Conservation (phyloP, 192 early-diverging fungal genomes). For the Lobosporangium transversale region DNA sequence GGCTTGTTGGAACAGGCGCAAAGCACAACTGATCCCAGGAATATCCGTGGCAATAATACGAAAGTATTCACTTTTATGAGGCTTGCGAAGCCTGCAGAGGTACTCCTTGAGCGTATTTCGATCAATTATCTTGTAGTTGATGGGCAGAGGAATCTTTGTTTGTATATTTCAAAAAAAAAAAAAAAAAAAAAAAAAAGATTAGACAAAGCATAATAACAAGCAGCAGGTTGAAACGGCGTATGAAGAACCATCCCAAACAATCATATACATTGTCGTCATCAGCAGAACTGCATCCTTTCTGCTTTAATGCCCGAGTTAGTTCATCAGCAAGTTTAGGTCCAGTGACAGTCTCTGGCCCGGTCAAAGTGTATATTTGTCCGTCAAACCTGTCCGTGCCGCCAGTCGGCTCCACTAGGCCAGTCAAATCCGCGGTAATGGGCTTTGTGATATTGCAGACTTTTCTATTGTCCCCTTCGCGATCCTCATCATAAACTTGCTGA, state of each 20-base stretch:
- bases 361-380: constrained; percentile 29
- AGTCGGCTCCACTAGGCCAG: neutral
- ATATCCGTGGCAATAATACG: neutral
- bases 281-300: no score
- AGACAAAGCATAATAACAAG: no score
- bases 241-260: no score
- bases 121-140: constrained; percentile 13
- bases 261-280: no score
- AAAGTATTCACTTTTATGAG: neutral
- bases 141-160: neutral
- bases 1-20: neutral
- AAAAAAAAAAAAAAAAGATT: neutral
- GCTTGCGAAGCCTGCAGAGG: constrained; percentile 11
- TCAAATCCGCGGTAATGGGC: neutral
- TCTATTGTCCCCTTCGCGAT: neutral
- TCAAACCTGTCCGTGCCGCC: constrained; percentile 5
- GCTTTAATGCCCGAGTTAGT: constrained; percentile 11
- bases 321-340: constrained; percentile 28
- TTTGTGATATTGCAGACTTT: neutral
- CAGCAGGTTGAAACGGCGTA: no score
- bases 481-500: neutral
- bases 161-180: neutral
- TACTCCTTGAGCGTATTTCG: constrained; percentile 19
- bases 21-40: neutral
- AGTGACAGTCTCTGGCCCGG: constrained; percentile 23